Conservation (phyloP, 2,329 filamentous ascomycete species). For the Cladorrhinum sp. region DNA sequence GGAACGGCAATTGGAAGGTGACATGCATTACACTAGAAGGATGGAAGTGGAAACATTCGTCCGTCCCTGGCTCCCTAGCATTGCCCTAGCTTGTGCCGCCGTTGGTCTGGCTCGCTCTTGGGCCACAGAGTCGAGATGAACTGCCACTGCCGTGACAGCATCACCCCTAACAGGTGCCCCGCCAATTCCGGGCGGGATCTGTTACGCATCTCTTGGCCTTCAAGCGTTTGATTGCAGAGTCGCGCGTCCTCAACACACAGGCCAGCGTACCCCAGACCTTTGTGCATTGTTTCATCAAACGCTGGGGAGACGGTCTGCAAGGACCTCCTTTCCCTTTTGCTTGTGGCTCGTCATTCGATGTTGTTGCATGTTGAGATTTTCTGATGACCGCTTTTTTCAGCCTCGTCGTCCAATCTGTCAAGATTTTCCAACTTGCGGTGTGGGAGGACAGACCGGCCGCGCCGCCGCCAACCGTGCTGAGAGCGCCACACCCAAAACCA, state of each 20-base stretch:
- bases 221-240: constrained; percentile 17
- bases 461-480: background rate
- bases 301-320: background rate
- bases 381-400: background rate
- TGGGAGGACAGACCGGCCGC: background rate
- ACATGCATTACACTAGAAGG: background rate
- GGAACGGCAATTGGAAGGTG: background rate
- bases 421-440: background rate
- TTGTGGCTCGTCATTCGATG: background rate
- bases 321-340: constrained; percentile 8
- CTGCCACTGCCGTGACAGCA: background rate
- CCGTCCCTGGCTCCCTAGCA: background rate
- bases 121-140: constrained; percentile 8
- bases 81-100: background rate
- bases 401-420: background rate
- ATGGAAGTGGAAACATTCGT: background rate
- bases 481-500: background rate
- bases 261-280: background rate
- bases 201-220: constrained; percentile 3
- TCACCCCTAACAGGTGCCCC: background rate
- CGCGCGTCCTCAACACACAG: constrained; percentile 1
- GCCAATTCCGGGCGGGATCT: background rate
- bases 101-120: background rate
- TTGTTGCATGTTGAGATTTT: background rate
- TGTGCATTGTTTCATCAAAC: constrained; percentile 20